These are phyloP conservation scores for Wickerhamiella parazyma DNA, from an alignment of 805 yeast genomes.

Conservation along the genomic window DNA sequence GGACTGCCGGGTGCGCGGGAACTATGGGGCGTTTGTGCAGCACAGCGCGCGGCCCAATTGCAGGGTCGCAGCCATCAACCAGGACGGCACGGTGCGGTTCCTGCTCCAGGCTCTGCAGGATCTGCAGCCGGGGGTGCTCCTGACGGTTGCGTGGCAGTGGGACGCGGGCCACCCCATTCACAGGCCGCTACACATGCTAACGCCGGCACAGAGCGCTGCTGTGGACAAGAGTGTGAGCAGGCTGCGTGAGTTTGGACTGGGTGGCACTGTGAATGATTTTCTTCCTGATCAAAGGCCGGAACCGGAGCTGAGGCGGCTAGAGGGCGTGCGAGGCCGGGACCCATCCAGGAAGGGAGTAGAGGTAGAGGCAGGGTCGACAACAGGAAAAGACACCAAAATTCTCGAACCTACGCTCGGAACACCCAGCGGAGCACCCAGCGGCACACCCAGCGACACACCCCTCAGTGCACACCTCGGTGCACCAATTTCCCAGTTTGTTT, in stretches of 20 bases:
- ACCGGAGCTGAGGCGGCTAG: background rate
- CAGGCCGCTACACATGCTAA: conserved; percentile 28
- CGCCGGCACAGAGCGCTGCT: conserved; percentile 19
- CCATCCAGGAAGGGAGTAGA: too few relatives aligned
- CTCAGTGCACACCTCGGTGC: background rate
- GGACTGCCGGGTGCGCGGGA: conserved; percentile 73
- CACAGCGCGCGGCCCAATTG: conserved; percentile 70
- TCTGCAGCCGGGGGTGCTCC: conserved; percentile 52
- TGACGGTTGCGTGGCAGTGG: conserved; percentile 84
- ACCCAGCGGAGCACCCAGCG: too few relatives aligned
- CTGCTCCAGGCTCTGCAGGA: conserved; percentile 42
- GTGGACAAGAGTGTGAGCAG: background rate
- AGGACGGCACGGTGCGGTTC: conserved; percentile 33
- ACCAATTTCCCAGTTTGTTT: background rate
- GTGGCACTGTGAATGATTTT: background rate
- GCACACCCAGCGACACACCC: too few relatives aligned
- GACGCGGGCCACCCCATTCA: conserved; percentile 63
- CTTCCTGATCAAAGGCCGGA: background rate
- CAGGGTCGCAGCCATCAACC: conserved; percentile 36
- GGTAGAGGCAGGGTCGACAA: too few relatives aligned
- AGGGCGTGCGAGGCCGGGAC: too few relatives aligned
- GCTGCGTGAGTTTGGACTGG: conserved; percentile 2
- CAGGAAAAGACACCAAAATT: too few relatives aligned
- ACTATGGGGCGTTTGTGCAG: conserved; percentile 58
- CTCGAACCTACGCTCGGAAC: too few relatives aligned